phyloP scores from a whole-genome alignment of 805 yeast genomes.

The Torulaspora indica region DNA sequence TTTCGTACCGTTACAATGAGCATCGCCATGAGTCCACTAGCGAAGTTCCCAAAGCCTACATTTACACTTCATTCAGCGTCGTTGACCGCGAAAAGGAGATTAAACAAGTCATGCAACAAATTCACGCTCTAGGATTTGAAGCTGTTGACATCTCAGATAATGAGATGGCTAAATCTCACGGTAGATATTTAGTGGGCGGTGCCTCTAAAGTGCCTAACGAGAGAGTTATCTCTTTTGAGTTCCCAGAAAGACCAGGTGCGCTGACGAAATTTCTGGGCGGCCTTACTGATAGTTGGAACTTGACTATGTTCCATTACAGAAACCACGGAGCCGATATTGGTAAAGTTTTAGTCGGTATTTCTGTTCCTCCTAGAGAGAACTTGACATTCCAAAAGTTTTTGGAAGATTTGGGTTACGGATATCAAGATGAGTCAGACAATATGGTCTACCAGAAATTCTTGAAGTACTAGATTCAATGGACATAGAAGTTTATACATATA shows the following conservation, averaged over 20 bases:
- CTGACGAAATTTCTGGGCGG: slow-evolving; percentile 70
- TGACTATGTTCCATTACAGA: slow-evolving; percentile 92
- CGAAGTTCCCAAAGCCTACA: slow-evolving; percentile 57
- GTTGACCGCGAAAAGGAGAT: slow-evolving; percentile 71
- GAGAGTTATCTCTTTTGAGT: slow-evolving; percentile 76
- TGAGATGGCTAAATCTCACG: slow-evolving; percentile 93
- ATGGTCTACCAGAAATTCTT: slow-evolving; percentile 79
- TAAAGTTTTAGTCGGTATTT: slow-evolving; percentile 84
- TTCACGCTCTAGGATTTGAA: slow-evolving; percentile 60
- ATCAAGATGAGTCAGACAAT: slow-evolving; percentile 77
- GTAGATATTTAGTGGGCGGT: slow-evolving; percentile 95
- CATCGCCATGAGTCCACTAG: slow-evolving; percentile 35
- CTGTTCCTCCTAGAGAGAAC: slow-evolving; percentile 68
- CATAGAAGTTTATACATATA: slow-evolving; percentile 1
- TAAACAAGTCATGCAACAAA: slow-evolving; percentile 51
- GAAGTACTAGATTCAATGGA: slow-evolving; percentile 32
- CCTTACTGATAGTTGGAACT: slow-evolving; percentile 78
- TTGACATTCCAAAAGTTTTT: slow-evolving; percentile 64
- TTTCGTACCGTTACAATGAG: slow-evolving; percentile 72
- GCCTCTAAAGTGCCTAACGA: slow-evolving; percentile 69
- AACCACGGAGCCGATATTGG: slow-evolving; percentile 96
- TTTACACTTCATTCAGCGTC: slow-evolving; percentile 85
- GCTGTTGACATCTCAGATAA: slow-evolving; percentile 86
- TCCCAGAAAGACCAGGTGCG: slow-evolving; percentile 98
- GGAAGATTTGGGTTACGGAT: slow-evolving; percentile 67